Evolutionary conservation across 306 rosid genomes (phyloP).

Genomic region (Geum urbanum): DNA sequence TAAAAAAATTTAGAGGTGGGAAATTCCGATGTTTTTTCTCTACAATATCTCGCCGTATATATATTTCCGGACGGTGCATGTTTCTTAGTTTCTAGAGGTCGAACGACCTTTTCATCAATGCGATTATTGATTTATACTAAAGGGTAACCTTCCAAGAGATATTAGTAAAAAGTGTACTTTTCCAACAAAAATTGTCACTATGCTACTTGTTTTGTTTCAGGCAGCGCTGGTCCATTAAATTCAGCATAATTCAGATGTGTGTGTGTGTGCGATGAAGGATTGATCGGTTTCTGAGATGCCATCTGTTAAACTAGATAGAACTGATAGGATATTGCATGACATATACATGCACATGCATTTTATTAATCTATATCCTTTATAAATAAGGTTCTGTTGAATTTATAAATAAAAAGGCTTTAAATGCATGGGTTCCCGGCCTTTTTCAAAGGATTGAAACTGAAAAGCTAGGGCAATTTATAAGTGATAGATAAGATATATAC

Average conservation of each 20-base stretch:
- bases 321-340: constrained; percentile 41
- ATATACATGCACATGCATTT: background rate
- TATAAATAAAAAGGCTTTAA: constrained; percentile 20
- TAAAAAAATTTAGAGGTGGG: no score
- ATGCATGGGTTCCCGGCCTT: constrained; percentile 34
- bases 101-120: background rate
- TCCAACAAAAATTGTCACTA: constrained; percentile 37
- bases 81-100: background rate
- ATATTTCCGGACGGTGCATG: no score
- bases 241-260: constrained; percentile 13
- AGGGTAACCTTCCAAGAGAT: constrained; percentile 40
- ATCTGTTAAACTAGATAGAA: constrained; percentile 23
- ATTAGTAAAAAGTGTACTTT: constrained; percentile 28
- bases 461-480: background rate
- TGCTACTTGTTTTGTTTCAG: constrained; percentile 25
- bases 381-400: no score
- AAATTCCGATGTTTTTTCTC: no score
- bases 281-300: background rate
- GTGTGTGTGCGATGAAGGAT: no score
- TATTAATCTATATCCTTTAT: no score
- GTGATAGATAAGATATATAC: background rate
- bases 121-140: background rate
- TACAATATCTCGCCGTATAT: no score
- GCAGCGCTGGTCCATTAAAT: constrained; percentile 41
- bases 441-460: background rate